These are phyloP conservation scores for Pisolithus marmoratus DNA, from an alignment of 768 basidiomycete genomes.

Conservation along the genomic window DNA sequence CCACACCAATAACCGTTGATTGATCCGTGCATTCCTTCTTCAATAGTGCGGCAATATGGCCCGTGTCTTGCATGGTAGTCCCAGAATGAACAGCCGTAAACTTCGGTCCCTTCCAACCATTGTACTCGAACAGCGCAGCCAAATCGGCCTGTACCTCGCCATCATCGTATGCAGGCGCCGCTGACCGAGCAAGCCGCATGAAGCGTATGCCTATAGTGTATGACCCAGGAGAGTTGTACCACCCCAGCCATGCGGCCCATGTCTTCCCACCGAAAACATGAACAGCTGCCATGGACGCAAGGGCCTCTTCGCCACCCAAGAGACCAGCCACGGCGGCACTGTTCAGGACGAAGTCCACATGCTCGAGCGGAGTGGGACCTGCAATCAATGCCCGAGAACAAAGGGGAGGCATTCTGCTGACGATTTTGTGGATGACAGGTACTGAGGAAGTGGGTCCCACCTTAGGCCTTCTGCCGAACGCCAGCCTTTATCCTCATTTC, in stretches of 20 bases:
- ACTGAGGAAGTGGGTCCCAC: too few relatives aligned
- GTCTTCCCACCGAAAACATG: constrained; percentile 27
- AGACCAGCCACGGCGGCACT: constrained; percentile 30
- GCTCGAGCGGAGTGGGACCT: constrained; percentile 1
- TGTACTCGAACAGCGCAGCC: constrained; percentile 19
- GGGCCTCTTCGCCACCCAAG: constrained; percentile 33
- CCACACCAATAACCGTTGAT: not conserved
- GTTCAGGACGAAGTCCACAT: constrained; percentile 17
- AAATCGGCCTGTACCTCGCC: constrained; percentile 8
- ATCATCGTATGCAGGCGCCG: not conserved
- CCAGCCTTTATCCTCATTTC: too few relatives aligned
- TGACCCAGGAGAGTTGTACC: constrained; percentile 34
- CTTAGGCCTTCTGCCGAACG: too few relatives aligned
- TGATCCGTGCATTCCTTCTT: constrained; percentile 16
- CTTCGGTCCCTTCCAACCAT: constrained; percentile 21
- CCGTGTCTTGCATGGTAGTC: constrained; percentile 20
- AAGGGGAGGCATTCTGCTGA: too few relatives aligned
- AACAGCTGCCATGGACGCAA: constrained; percentile 33
- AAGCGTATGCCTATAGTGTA: constrained; percentile 29
- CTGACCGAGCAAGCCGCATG: constrained; percentile 21
- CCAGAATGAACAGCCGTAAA: constrained; percentile 24
- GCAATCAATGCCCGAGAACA: not conserved
- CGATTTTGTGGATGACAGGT: too few relatives aligned
- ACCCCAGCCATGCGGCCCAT: constrained; percentile 23
- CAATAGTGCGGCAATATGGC: constrained; percentile 23